Evolutionary conservation across 768 basidiomycete species (phyloP), one percentile per base, ranked within the genome.

Genomic region (Boletus rubescentipes): DNA sequence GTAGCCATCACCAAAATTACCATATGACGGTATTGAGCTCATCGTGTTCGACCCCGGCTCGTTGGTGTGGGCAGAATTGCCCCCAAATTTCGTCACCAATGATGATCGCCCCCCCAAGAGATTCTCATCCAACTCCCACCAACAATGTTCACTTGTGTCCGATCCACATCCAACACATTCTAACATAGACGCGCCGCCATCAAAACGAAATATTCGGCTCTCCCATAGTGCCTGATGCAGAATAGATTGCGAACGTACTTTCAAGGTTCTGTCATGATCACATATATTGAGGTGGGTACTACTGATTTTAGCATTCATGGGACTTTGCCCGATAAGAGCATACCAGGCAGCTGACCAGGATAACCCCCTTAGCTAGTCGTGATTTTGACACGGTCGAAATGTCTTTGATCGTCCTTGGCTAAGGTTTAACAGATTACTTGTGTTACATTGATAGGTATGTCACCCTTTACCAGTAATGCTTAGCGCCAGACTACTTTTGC

Each of bases 331-430:
- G 51, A 66, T 56, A 61, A 57, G 67, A 47, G 58, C 61, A 54
- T 66, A 54, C 52, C 49, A 36, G 49, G 53, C 66, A 60, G 56
- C 51, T 67, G 65, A 67, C 55, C 44, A 51, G 45, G 58, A 53
- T 61, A 67, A 68, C 58, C 46, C 49, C 38, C 60, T 60, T 62
- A 47, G 52, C 59, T 60, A 39, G 40, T 43, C 21, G 9, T 16
- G 38, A 26, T 55, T 60, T 48, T 61, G 47, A 57, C 48, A 51
- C 45, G 53, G 30, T 21, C 31, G 37, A 40, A 29, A 39, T 9
- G 49, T 29, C 41, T 14, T 5, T 29, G 44, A 53, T 29, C 21
- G 10, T 14, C 45, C 38, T 46, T 52, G 40, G 35, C 29, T 34
- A 41, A 52, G 53, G 54, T 66, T n/a, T 61, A 58, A 46, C 61